These are phyloP conservation scores for Hypomyces perniciosus DNA, from an alignment of 2,329 filamentous ascomycete species.

Conservation along the genomic window DNA sequence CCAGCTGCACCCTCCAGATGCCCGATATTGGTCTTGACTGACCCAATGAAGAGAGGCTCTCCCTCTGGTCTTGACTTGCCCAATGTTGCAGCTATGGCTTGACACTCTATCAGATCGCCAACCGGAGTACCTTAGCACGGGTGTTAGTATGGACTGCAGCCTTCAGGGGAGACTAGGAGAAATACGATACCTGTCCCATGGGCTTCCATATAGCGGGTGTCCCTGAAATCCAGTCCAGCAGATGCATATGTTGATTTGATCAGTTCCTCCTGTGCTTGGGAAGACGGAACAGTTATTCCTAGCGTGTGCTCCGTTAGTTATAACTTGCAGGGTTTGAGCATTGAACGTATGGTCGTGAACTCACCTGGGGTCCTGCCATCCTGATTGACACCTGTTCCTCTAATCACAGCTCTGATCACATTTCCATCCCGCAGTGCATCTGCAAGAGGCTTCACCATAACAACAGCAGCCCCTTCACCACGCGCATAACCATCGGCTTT, in stretches of 20 bases:
- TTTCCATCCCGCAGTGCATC: constrained; percentile 48
- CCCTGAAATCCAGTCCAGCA: constrained; percentile 19
- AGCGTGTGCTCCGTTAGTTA: not conserved
- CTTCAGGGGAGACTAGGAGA: constrained; percentile 16
- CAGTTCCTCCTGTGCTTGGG: constrained; percentile 33
- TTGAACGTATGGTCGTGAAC: too few species aligned
- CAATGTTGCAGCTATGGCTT: not conserved
- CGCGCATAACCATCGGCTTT: constrained; percentile 46
- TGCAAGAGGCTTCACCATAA: constrained; percentile 50
- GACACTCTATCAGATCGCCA: constrained; percentile 34
- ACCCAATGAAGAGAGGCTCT: not conserved
- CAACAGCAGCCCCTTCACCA: constrained; percentile 48
- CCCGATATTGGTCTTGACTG: not conserved
- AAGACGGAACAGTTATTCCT: constrained; percentile 46
- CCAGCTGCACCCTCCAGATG: not conserved
- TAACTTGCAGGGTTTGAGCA: not conserved
- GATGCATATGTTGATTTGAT: constrained; percentile 35
- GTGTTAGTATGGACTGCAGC: constrained; percentile 38
- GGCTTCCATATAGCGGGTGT: too few species aligned
- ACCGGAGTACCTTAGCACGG: constrained; percentile 43
- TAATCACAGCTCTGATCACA: constrained; percentile 27
- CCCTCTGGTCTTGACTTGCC: not conserved
- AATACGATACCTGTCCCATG: too few species aligned
- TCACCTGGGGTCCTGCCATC: constrained; percentile 28
- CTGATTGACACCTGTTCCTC: constrained; percentile 23